Evolutionary conservation across 192 early-diverging fungal genomes (phyloP).

Genomic region (Linderina pennispora): DNA sequence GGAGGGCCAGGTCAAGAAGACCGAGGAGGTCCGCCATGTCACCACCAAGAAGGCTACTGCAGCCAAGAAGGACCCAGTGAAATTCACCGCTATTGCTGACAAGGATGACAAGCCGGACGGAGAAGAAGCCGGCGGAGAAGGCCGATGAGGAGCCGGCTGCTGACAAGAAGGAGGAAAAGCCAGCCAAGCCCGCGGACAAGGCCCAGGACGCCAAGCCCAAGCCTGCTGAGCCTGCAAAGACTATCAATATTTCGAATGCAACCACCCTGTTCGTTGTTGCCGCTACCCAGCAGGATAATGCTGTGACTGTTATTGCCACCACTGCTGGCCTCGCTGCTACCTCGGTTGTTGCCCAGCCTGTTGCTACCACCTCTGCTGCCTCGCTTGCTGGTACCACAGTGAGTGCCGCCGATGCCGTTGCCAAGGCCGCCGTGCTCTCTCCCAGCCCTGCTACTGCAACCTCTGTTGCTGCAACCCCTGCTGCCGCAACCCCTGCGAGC

Average conservation of each 20-base stretch:
- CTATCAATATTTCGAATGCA: background rate
- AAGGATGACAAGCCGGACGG: too few species aligned
- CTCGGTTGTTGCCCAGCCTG: background rate
- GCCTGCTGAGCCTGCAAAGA: background rate
- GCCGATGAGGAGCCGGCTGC: background rate
- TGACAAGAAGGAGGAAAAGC: background rate
- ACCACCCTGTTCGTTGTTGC: too few species aligned
- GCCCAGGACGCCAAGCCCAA: too few species aligned
- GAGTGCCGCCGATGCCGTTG: background rate
- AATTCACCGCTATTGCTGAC: too few species aligned
- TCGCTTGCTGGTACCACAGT: background rate
- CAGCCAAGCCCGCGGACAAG: too few species aligned
- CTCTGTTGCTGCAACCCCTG: background rate
- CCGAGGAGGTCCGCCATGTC: background rate
- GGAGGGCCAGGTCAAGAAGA: too few species aligned
- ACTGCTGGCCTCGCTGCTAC: background rate
- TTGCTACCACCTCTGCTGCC: background rate
- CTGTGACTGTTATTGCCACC: background rate
- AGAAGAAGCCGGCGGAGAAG: too few species aligned
- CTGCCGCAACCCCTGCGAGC: constrained; percentile 4
- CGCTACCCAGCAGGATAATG: constrained; percentile 1
- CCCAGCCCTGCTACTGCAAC: background rate
- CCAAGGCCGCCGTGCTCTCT: background rate
- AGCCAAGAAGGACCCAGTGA: background rate
- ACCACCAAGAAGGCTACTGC: background rate